These are phyloP conservation scores for Fusarium staphyleae DNA, from an alignment of 2,329 filamentous ascomycete species.

Conservation along the genomic window DNA sequence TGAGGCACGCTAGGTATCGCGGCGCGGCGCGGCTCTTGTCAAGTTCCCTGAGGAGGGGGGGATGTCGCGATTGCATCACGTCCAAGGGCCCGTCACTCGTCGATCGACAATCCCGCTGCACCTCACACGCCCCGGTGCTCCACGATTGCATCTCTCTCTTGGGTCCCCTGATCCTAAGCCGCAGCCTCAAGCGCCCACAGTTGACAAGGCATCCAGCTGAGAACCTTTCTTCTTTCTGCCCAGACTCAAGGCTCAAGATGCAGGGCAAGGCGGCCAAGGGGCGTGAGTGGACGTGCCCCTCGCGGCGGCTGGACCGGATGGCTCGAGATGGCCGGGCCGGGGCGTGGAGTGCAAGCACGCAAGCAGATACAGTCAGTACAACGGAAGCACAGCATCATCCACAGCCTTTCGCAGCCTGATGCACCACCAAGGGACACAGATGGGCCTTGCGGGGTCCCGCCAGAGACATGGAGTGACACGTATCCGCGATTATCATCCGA, in stretches of 20 bases:
- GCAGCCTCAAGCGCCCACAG: constrained; percentile 4
- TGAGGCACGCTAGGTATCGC: constrained; percentile 27
- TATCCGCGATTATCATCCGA: constrained; percentile 41
- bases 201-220: background rate
- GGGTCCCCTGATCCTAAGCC: background rate
- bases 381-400: background rate
- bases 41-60: constrained; percentile 24
- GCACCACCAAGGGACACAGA: constrained; percentile 14
- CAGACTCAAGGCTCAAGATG: constrained; percentile 2
- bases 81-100: background rate
- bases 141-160: background rate
- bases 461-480: constrained; percentile 32
- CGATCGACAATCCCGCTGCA: constrained; percentile 1
- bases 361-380: constrained; percentile 1
- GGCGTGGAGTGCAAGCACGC: constrained; percentile 2
- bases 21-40: constrained; percentile 19
- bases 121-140: background rate
- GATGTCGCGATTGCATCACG: constrained; percentile 5
- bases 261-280: constrained; percentile 18
- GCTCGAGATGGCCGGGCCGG: constrained; percentile 12
- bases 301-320: constrained; percentile 13
- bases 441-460: constrained; percentile 6
- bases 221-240: background rate
- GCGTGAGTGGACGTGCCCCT: background rate
- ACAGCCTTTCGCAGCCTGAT: background rate